phyloP scores from a whole-genome alignment of 1,284 basidiomycete species.

The Rhodotorula sp. region DNA sequence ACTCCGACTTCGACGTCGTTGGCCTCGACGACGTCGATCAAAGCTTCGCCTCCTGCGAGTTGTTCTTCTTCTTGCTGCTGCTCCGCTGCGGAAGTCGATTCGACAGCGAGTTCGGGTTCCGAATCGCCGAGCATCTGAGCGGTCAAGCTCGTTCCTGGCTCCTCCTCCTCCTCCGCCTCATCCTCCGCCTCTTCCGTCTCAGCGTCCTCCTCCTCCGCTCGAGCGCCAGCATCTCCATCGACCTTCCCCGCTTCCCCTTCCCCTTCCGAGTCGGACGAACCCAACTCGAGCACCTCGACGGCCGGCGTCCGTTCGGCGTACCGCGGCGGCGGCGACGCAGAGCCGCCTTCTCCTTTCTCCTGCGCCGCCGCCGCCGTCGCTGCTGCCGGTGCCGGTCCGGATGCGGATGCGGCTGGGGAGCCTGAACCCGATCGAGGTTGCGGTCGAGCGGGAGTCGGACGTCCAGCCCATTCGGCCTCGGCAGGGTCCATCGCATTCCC shows the following conservation, averaged over 20 bases:
- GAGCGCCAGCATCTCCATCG: not conserved
- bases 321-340: not conserved
- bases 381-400: no score
- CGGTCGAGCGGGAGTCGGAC: not conserved
- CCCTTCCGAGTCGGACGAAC: not conserved
- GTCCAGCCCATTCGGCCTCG: slow-evolving; percentile 3
- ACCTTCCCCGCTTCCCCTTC: not conserved
- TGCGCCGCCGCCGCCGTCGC: not conserved
- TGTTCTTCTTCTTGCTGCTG: no score
- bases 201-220: not conserved
- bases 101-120: no score
- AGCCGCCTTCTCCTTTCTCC: not conserved
- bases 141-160: not conserved
- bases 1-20: no score
- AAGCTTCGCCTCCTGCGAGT: no score
- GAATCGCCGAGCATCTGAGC: not conserved
- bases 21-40: no score
- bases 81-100: no score
- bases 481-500: slow-evolving; percentile 3
- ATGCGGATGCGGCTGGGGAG: no score
- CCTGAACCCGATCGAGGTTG: no score
- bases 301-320: not conserved
- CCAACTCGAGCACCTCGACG: slow-evolving; percentile 1
- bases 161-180: not conserved
- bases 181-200: not conserved